Conservation (phyloP, 2,329 filamentous ascomycete genomes). For the Sporothrix inflata region DNA sequence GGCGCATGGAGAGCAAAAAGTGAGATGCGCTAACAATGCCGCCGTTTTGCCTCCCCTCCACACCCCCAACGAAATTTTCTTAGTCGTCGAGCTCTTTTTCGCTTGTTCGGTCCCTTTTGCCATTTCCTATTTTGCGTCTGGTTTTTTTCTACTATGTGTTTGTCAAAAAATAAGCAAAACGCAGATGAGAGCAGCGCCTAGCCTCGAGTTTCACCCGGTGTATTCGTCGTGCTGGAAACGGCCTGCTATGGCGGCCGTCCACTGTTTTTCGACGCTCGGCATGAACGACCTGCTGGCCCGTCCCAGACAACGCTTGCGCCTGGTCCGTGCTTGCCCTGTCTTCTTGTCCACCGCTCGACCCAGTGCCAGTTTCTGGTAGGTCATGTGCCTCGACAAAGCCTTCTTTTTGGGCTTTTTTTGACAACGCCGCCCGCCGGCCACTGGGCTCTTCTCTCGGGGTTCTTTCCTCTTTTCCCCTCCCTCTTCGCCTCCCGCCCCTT, state of each 20-base stretch:
- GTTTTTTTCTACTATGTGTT: background rate
- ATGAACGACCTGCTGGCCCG: constrained; percentile 16
- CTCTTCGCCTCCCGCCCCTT: background rate
- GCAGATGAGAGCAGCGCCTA: no score
- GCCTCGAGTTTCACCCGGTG: no score
- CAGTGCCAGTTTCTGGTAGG: constrained; percentile 1
- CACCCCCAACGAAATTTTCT: constrained; percentile 22
- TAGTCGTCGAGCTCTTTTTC: background rate
- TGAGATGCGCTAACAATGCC: constrained; percentile 5
- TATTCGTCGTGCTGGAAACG: background rate
- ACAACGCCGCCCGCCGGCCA: background rate
- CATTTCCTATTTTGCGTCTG: background rate
- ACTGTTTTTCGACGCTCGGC: background rate
- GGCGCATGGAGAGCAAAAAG: background rate
- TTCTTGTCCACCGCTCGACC: background rate
- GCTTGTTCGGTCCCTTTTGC: background rate
- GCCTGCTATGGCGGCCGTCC: background rate
- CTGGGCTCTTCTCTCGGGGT: no score
- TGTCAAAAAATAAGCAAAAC: background rate
- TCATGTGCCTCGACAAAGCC: constrained; percentile 18
- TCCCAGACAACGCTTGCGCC: constrained; percentile 21
- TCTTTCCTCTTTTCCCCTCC: background rate
- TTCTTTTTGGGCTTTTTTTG: background rate
- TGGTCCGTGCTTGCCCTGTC: constrained; percentile 20
- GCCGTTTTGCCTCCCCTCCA: constrained; percentile 11